Evolutionary conservation across 108 stramenopile species (phyloP).

Genomic region (Cyclotella choctawhatcheeana): DNA sequence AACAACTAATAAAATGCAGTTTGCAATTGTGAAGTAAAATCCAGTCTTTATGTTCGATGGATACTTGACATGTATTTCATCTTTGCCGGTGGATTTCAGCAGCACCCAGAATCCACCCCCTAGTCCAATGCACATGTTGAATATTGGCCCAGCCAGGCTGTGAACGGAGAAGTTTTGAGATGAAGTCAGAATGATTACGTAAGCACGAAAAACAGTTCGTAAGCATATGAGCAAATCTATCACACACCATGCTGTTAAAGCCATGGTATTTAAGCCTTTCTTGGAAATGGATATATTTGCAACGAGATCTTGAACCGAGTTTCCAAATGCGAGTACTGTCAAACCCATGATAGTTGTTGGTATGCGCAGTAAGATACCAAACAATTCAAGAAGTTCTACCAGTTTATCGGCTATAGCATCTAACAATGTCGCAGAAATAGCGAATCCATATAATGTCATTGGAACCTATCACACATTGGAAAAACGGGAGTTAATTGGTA

Average conservation of each 20-base stretch:
- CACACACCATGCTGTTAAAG: constrained; percentile 68
- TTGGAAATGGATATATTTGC: constrained; percentile 95
- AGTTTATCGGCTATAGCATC: constrained; percentile 93
- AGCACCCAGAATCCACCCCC: constrained; percentile 71
- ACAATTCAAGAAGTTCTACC: constrained; percentile 81
- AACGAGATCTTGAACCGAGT: constrained; percentile 89
- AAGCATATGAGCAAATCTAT: background rate
- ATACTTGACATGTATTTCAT: constrained; percentile 40
- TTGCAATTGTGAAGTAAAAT: constrained; percentile 48
- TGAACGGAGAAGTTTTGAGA: background rate
- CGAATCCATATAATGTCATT: constrained; percentile 83
- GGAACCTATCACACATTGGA: constrained; percentile 69
- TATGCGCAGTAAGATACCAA: constrained; percentile 84
- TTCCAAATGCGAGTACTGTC: constrained; percentile 96
- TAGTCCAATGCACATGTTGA: constrained; percentile 92
- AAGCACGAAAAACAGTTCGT: background rate
- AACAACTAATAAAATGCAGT: constrained; percentile 42
- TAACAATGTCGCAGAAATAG: constrained; percentile 93
- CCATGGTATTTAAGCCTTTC: constrained; percentile 92
- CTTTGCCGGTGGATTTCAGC: constrained; percentile 44
- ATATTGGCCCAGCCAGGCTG: constrained; percentile 93
- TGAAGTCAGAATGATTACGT: background rate
- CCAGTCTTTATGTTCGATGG: constrained; percentile 46
- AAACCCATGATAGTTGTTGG: constrained; percentile 89
- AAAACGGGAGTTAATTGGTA: too few relatives aligned